Conservation (phyloP, 495 filamentous ascomycete species). For the Aspergillus incahuasiensis region DNA sequence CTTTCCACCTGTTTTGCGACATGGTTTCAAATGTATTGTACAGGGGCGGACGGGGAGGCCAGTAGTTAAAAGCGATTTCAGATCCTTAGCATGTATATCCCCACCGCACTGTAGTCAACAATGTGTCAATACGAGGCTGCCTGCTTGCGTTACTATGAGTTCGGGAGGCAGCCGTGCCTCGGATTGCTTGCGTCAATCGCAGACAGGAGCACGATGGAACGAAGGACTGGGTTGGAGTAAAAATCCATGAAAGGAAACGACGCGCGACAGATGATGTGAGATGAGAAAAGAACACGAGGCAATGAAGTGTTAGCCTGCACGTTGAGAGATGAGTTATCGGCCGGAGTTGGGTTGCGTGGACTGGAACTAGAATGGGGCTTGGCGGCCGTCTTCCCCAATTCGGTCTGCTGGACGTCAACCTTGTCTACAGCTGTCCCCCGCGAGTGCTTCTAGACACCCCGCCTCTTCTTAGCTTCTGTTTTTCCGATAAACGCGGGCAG, state of each 20-base stretch:
- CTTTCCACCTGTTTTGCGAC: constrained; percentile 46
- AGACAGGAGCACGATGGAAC: constrained; percentile 3
- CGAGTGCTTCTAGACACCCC: background rate
- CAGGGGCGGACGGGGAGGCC: background rate
- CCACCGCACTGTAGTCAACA: constrained; percentile 3
- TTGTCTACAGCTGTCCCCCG: background rate
- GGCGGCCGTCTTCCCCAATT: constrained; percentile 15
- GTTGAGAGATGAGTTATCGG: constrained; percentile 1
- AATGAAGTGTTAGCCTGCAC: background rate
- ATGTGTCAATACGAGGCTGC: constrained; percentile 5
- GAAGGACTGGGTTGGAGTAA: constrained; percentile 8
- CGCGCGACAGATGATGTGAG: background rate
- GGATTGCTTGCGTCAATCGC: constrained; percentile 4
- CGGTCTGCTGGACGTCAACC: constrained; percentile 11
- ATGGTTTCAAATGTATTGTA: constrained; percentile 23
- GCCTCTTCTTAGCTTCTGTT: background rate
- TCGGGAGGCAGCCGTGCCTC: background rate
- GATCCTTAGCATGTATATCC: constrained; percentile 22
- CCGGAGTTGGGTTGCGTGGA: constrained; percentile 22
- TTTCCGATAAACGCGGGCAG: background rate
- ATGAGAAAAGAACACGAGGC: background rate
- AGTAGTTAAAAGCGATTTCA: background rate
- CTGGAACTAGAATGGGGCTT: constrained; percentile 19
- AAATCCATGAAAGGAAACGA: constrained; percentile 11
- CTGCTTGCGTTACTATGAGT: constrained; percentile 15